Base-by-base conservation (phyloP, 805 yeast species). In the Candida saitoana region DNA sequence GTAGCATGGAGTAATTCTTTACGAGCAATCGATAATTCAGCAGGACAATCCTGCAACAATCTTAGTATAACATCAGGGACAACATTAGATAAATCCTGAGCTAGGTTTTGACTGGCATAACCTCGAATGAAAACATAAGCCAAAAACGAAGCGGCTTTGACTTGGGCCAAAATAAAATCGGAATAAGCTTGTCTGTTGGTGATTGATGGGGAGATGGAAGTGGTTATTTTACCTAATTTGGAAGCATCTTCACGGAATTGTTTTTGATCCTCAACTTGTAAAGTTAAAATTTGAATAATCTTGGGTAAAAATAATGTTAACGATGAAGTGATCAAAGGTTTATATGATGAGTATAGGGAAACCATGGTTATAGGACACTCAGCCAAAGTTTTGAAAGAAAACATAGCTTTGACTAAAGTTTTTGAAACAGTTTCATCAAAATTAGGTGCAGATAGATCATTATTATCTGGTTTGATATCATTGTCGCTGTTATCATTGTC, bases 321-420 rank as follows among this genome's bases (percentile, higher is more conserved):
- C 3, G 91, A 79, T 0, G 84, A 67, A 36, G 78, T 77, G 1
- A 85, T 86, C 40, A 88, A 64, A 27, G 79, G 79, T 57, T 89
- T 87, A 65, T 90, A 89, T 0, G 96, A 81, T 1, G 96, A 86
- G 54, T 87, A 88, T 40, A 95, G 69, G 5, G 96, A 80, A 3
- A 93, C 99, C 82, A 93, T 85, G 3, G 96, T 89, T 31, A 93
- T 91, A 7, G 99, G 99, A 58, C 98, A 90, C 60, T 93, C 99
- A 0, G 96, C 87, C 45, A 93, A 74, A 11, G 91, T 87, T 58
- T 89, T 90, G 73, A 93, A 91, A 1, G 97, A 89, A 49, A 61
- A 73, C 76, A 87, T 76, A 3, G 96, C 84, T 47, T 75, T 77
- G 34, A 75, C 74, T 41, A 89, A 69, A 2, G 74, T 67, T 44